Base-by-base conservation (phyloP, 352 stramenopile species). In the Thalassiosira exigua region DNA sequence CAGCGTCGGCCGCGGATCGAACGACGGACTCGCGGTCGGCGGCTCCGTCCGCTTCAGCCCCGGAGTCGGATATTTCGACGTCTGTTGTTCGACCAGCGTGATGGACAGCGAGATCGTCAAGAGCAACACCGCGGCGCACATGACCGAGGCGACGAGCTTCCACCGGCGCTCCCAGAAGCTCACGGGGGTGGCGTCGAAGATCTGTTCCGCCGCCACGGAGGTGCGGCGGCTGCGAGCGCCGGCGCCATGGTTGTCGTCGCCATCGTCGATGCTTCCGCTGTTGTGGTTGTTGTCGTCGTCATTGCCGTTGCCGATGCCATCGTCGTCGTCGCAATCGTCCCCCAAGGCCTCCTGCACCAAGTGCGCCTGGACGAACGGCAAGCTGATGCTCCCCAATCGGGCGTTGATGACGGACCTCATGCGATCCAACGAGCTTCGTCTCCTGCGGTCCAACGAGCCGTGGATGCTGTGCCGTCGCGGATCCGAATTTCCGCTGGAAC, bases 1-100 rank as follows among this genome's bases (percentile, higher is more conserved):
- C 58, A 75, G 54, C 51, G 66, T 75, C 22, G 53, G 41, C 30
- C 44, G 48, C n/a, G 66, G 44, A 75, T 75, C 39, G 42, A 51
- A 53, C 9, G 19, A 53, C 9, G 44, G 9, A 21, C 11, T 11
- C 44, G 44, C 14, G 11, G 44, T 22, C 44, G 44, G 44, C 19
- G 14, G 44, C 9, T 7, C 9, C 4, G 44, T 24, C n/a, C 11
- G 44, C 44, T 46, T n/a, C n/a, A n/a, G n/a, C n/a, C n/a, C n/a
- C 36, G 36, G 17, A 46, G 17, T 46, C 36, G 7, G 9, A 17
- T 46, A 17, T 46, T 17, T 46, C 7, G 9, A 17, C 36, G 9
- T 46, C 36, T 46, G 36, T 46, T 17, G 9, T 17, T 46, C 17
- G 7, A 17, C 36, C 36, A 46, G 17, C 7, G 36, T 17, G 36